Evolutionary conservation across 257 asterid species (phyloP).

Genomic region (Fraxinus quadrangulata): DNA sequence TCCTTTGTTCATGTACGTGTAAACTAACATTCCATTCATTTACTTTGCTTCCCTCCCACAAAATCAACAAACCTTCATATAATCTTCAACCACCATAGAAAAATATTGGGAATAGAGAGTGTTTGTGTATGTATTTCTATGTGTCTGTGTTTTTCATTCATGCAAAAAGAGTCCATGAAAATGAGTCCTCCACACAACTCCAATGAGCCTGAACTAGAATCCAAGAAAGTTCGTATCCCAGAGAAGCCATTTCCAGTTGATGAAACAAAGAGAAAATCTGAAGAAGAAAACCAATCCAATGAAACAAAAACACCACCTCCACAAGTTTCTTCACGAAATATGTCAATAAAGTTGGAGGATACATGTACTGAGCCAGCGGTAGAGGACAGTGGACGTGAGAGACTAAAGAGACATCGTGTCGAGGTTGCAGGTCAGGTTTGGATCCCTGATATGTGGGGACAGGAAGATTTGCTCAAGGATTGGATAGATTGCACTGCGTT

Average conservation of each 20-base stretch:
- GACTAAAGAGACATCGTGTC: slow-evolving; percentile 73
- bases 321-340: neutral
- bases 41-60: slow-evolving; percentile 21
- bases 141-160: neutral
- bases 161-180: slow-evolving; percentile 16
- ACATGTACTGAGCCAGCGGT: neutral
- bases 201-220: neutral
- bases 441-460: slow-evolving; percentile 95
- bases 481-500: slow-evolving; percentile 76
- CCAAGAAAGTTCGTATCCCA: neutral
- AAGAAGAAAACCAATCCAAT: slow-evolving; percentile 2
- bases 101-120: neutral
- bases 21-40: slow-evolving; percentile 53
- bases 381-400: slow-evolving; percentile 55
- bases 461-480: slow-evolving; percentile 70
- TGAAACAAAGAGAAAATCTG: neutral
- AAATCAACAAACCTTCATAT: slow-evolving; percentile 1
- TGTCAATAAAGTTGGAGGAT: neutral
- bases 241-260: neutral
- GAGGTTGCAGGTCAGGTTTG: slow-evolving; percentile 87
- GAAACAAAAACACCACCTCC: neutral
- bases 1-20: slow-evolving; percentile 45
- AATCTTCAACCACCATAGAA: slow-evolving; percentile 17
- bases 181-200: neutral
- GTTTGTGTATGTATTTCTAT: no score